Base-by-base conservation (phyloP, 208 protist genomes). In the Leishmania amazonensis region DNA sequence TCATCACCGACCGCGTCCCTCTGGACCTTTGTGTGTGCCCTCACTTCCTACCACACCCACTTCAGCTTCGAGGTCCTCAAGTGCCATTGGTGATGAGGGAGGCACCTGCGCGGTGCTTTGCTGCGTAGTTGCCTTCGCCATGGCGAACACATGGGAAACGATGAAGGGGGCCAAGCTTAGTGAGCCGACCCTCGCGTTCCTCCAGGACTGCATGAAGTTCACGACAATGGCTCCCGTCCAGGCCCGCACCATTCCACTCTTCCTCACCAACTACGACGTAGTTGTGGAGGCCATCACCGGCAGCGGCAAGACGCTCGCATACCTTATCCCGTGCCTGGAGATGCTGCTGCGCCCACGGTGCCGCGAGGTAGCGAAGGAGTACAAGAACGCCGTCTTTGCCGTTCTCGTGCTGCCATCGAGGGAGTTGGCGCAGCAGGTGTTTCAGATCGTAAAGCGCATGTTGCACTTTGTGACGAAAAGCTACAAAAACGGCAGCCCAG, bases 401-500 rank as follows among this genome's bases (percentile, higher is more conserved):
- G 79, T 99, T 40, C 87, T 99, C 54, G 82, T 99, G 7, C 83
- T 98, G 15, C 98, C 97, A 6, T 98, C 97, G 19, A 87, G 98
- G 24, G 98, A 99, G 90, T 87, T 99, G 13, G 98, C 97, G n/a
- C 91, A 98, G 85, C 97, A 99, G 86, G 96, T 98, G 31, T 95
- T 96, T 83, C 72, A 91, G 24, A 79, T 97, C 3, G 83, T 93
- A 1, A 93, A 91, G 78, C 78, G 83, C 53, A 98, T 98, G 93
- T 71, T 97, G 35, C 76, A 91, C 68, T 96, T 88, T 64, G 81
- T 98, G 40, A 81, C 88, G 42, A 83, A 89, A 31, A 79, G 88
- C 47, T 93, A 91, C 83, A 87, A 86, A 49, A 80, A 75, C n/a
- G 83, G 85, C 60, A 86, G 78, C 78, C 40, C 80, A 0, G 76